Evolutionary conservation across 192 early-diverging fungal genomes (phyloP).

Genomic region (Funneliformis mosseae): DNA sequence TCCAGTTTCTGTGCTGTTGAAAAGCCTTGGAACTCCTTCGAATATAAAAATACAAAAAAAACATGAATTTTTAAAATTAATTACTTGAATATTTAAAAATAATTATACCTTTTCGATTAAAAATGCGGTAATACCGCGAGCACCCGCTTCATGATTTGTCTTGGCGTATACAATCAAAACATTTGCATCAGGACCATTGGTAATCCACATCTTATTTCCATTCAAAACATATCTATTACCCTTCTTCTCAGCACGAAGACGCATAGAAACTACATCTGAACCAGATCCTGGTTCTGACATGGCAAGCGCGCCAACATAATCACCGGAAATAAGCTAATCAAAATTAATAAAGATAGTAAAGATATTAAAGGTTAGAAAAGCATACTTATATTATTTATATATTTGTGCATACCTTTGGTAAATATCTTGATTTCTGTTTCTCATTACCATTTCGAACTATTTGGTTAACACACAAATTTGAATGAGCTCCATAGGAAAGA

Average conservation of each 20-base stretch:
- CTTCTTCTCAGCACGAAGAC: constrained; percentile 76
- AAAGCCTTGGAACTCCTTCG: constrained; percentile 79
- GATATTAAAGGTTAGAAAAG: too few species aligned
- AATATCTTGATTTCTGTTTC: constrained; percentile 85
- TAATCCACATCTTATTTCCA: constrained; percentile 96
- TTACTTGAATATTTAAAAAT: not conserved
- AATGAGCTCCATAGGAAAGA: constrained; percentile 93
- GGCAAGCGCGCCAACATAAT: constrained; percentile 88
- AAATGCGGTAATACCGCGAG: constrained; percentile 93
- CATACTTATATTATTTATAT: too few species aligned
- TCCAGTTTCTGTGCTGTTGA: constrained; percentile 85
- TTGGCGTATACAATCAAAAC: constrained; percentile 93
- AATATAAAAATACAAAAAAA: not conserved
- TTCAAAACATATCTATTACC: constrained; percentile 85
- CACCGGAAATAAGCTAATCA: constrained; percentile 76
- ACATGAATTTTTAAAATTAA: not conserved
- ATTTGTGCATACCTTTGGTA: constrained; percentile 64
- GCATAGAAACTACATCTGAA: constrained; percentile 94
- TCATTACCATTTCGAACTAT: constrained; percentile 89
- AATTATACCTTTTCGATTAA: constrained; percentile 75
- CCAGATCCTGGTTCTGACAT: constrained; percentile 93
- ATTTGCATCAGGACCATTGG: constrained; percentile 91
- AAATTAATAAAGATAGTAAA: not conserved
- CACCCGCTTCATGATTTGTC: constrained; percentile 75
- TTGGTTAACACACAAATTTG: constrained; percentile 97